Evolutionary conservation across 495 filamentous ascomycete species (phyloP).

Genomic region (Platismatia glauca): DNA sequence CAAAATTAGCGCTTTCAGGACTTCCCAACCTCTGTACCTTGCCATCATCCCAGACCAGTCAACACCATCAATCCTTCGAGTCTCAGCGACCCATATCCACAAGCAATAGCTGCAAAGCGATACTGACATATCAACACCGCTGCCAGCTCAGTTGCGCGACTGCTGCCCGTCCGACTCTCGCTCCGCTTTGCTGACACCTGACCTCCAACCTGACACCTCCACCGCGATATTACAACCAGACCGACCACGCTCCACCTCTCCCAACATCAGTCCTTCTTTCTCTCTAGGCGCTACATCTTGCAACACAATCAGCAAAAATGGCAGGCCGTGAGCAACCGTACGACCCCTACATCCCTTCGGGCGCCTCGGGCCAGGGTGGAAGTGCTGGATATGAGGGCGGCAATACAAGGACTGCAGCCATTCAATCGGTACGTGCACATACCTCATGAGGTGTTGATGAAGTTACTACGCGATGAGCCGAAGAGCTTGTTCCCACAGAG

Average conservation of each 20-base stretch:
- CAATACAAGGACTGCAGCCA: slow-evolving; percentile 57
- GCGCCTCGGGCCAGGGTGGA: slow-evolving; percentile 41
- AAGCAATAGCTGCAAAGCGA: neutral
- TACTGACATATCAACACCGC: neutral
- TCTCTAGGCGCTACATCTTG: neutral
- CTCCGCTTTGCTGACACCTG: slow-evolving; percentile 9
- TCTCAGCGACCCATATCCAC: neutral
- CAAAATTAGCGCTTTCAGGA: neutral
- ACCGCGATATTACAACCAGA: neutral
- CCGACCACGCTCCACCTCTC: neutral
- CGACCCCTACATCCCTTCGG: slow-evolving; percentile 82
- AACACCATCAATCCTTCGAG: neutral
- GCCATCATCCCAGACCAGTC: neutral
- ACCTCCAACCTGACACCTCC: neutral
- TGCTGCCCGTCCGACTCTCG: neutral
- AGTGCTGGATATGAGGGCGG: slow-evolving; percentile 49
- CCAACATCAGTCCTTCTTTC: neutral
- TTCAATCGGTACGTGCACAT: slow-evolving; percentile 66
- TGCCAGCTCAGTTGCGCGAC: neutral
- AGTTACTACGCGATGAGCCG: neutral
- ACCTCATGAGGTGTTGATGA: neutral
- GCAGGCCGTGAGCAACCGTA: slow-evolving; percentile 70
- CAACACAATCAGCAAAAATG: slow-evolving; percentile 41
- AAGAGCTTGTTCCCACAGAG: neutral
- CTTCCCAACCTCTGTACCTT: neutral